Evolutionary conservation across 129 eudicot species (phyloP), one percentile per base, ranked within the genome.

Genomic region (Flaveria linearis): DNA sequence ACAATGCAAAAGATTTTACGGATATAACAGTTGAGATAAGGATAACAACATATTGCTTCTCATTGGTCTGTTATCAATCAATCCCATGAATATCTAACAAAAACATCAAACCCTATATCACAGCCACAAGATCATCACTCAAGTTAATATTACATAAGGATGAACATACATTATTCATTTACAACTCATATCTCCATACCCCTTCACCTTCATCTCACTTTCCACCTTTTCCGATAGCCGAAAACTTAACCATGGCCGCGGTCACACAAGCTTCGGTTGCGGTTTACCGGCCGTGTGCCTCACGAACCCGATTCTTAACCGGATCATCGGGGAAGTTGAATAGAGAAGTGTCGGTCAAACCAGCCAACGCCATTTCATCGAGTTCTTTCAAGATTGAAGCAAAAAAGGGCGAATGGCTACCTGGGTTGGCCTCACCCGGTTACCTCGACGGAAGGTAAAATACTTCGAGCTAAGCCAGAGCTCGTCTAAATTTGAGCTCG

Each of bases 341-440:
- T 87, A 71, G 86, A 58, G 78, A 86, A 62, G 50, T 88, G 9
- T 47, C 94, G 1, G 70, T 86, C 22, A 87, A 76, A 76, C 83
- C 86, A 4, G 73, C 76, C 52, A 66, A 91, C 2, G 9, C 82
- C 11, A 51, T 79, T 22, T 78, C 91, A 10, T 61, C 74, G 0
- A 69, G 26, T 36, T 82, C 96, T 0, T 86, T 91, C 74, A 95
- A 86, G 76, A 87, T 95, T 69, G 88, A 95, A 75, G 96, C 99
- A 23, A 95, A 95, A 83, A 91, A 94, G 80, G 99, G 99, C 5
- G 84, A 89, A 69, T 95, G 99, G 99, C 84, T 95, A 57, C 99
- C 97, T 0, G 99, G 97, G 11, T 64, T 95, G 77, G 81, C 98
- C 76, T 93, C 98, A 26, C 99, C 99, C 23, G 84, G 69, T 68